These are phyloP conservation scores for Phytopythium helicoides DNA, from an alignment of 352 stramenopile genomes.

Conservation along the genomic window DNA sequence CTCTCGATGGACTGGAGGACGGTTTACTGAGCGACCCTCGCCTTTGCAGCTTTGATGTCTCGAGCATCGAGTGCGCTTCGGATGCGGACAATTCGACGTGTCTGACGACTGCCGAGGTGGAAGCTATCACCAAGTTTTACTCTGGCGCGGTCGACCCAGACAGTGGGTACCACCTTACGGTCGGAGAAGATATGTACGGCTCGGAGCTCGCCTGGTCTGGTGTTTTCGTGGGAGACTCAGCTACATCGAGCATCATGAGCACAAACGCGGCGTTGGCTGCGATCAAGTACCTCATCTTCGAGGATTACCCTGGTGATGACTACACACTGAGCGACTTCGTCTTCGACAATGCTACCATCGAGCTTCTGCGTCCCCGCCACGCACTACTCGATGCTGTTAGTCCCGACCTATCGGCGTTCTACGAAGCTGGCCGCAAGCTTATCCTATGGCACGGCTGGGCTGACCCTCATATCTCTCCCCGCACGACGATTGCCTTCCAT, in stretches of 20 bases:
- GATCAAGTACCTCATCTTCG: conserved; percentile 34
- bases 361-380: conserved; percentile 25
- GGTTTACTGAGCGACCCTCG: conserved; percentile 29
- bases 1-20: conserved; percentile 24
- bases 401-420: conserved; percentile 30
- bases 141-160: conserved; percentile 21
- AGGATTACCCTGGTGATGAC: conserved; percentile 19
- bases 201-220: conserved; percentile 29
- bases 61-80: conserved; percentile 11
- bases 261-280: conserved; percentile 25
- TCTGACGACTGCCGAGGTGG: conserved; percentile 25
- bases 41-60: conserved; percentile 23
- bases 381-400: conserved; percentile 29
- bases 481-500: conserved; percentile 31
- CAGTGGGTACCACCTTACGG: conserved; percentile 23
- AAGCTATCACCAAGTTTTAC: conserved; percentile 35
- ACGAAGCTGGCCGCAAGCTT: conserved; percentile 27
- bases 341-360: conserved; percentile 24
- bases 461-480: conserved; percentile 37
- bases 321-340: conserved; percentile 33
- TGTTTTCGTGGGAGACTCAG: conserved; percentile 23
- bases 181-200: conserved; percentile 30
- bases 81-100: conserved; percentile 8
- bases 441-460: conserved; percentile 41
- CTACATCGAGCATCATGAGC: conserved; percentile 19